These are phyloP conservation scores for Lolium rigidum DNA, from an alignment of 176 grass and related monocot genomes.

Conservation along the genomic window DNA sequence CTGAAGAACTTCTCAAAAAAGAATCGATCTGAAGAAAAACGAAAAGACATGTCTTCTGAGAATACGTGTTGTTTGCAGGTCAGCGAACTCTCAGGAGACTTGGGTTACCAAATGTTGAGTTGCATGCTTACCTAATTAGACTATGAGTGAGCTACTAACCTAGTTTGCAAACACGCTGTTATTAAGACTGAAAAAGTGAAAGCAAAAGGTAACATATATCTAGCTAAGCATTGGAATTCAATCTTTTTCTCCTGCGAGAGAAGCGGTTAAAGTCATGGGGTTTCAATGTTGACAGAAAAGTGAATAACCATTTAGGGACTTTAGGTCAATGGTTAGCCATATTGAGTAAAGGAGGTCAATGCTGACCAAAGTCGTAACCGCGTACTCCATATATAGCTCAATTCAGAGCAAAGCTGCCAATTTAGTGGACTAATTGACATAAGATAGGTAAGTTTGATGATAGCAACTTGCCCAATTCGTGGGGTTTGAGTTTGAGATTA, in stretches of 20 bases:
- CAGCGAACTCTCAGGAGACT: background rate
- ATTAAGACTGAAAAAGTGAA: slow-evolving; percentile 16
- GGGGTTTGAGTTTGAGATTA: background rate
- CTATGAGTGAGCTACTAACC: background rate
- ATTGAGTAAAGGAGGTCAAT: slow-evolving; percentile 27
- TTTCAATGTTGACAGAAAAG: background rate
- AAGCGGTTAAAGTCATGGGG: slow-evolving; percentile 30
- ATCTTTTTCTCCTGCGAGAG: slow-evolving; percentile 33
- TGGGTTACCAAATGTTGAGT: background rate
- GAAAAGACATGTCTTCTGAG: no score
- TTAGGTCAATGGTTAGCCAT: slow-evolving; percentile 25
- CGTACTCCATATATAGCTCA: slow-evolving; percentile 21
- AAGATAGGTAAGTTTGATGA: background rate
- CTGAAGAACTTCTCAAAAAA: no score
- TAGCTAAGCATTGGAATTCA: background rate
- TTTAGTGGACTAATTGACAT: background rate
- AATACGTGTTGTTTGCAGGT: background rate
- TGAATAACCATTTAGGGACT: background rate
- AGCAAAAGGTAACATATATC: background rate
- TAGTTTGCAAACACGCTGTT: background rate
- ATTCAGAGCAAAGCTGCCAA: background rate
- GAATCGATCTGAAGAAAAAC: no score
- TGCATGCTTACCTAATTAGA: slow-evolving; percentile 7
- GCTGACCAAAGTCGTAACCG: slow-evolving; percentile 23
- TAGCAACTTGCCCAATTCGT: background rate